A percentile compares a stretch with the other conserved stretches of the same genome.
phyloP scores from a whole-genome alignment of 306 rosid species.

The Albizia julibrissin region DNA sequence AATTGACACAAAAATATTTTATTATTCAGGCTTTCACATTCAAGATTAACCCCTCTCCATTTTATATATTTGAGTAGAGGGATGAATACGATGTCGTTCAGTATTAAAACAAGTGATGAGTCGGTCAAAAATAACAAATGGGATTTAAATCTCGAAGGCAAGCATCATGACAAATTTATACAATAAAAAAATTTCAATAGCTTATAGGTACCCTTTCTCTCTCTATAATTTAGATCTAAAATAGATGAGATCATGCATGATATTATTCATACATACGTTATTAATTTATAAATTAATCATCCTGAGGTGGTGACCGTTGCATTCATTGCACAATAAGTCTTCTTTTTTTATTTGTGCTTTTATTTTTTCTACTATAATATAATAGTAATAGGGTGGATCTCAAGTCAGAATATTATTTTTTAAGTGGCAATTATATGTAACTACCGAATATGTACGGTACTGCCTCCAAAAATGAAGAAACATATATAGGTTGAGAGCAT shows the following conservation, averaged over 20 bases:
- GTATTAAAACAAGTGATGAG: not conserved
- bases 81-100: not conserved
- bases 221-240: conserved; percentile 23
- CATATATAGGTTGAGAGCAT: not conserved
- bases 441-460: not conserved
- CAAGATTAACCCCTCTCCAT: not conserved
- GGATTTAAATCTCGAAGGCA: not conserved
- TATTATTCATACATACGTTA: not conserved
- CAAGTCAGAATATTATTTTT: conserved; percentile 14
- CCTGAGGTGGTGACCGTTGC: conserved; percentile 8
- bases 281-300: conserved; percentile 10
- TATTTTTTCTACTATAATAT: not conserved
- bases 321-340: not conserved
- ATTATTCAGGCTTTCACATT: not conserved
- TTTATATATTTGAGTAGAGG: not conserved
- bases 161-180: not conserved
- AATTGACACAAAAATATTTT: not conserved
- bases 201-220: conserved; percentile 2
- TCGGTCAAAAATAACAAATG: not conserved
- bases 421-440: not conserved
- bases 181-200: not conserved
- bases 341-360: not conserved
- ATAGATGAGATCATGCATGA: conserved; percentile 8
- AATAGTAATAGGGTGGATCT: not conserved
- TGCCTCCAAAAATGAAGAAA: not conserved